Evolutionary conservation across 139 green algal genomes (phyloP).

Genomic region (Marvania coccoides): DNA sequence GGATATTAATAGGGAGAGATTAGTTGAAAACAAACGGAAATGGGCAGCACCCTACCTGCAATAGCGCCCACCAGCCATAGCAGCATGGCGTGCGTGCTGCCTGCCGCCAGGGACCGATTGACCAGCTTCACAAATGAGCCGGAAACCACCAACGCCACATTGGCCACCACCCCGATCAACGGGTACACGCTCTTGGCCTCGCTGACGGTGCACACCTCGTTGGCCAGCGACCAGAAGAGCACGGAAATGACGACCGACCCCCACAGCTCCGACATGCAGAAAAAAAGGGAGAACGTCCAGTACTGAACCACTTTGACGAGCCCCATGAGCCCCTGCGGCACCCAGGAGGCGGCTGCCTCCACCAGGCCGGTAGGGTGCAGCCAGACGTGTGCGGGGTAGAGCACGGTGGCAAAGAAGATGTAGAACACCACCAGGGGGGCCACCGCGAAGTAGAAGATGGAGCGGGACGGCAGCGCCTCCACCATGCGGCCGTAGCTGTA

Average conservation of each 20-base stretch:
- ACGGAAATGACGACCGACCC: slow-evolving; percentile 74
- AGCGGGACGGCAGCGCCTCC: slow-evolving; percentile 34
- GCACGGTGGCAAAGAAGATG: slow-evolving; percentile 53
- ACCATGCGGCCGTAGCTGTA: slow-evolving; percentile 34
- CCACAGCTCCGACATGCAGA: slow-evolving; percentile 78
- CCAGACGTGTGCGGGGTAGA: slow-evolving; percentile 59
- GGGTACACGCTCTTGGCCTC: slow-evolving; percentile 70
- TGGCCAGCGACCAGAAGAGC: slow-evolving; percentile 72
- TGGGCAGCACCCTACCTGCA: no score
- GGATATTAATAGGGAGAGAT: no score
- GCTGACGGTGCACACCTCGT: slow-evolving; percentile 47
- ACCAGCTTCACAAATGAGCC: slow-evolving; percentile 55
- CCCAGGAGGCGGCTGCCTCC: slow-evolving; percentile 12
- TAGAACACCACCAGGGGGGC: slow-evolving; percentile 64
- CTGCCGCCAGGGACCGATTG: slow-evolving; percentile 23
- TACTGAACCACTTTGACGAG: slow-evolving; percentile 62
- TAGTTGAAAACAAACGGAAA: no score
- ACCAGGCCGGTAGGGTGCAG: slow-evolving; percentile 62
- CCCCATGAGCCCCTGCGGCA: slow-evolving; percentile 59
- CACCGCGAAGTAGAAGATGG: slow-evolving; percentile 63
- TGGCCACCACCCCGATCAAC: slow-evolving; percentile 73
- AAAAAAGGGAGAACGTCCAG: slow-evolving; percentile 85
- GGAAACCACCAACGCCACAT: slow-evolving; percentile 60
- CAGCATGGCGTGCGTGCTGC: slow-evolving; percentile 30
- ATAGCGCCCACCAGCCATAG: slow-evolving; percentile 49